Evolutionary conservation across 2,329 filamentous ascomycete species (phyloP), one percentile per base, ranked within the genome.

Genomic region (Fusarium oligoseptatum): DNA sequence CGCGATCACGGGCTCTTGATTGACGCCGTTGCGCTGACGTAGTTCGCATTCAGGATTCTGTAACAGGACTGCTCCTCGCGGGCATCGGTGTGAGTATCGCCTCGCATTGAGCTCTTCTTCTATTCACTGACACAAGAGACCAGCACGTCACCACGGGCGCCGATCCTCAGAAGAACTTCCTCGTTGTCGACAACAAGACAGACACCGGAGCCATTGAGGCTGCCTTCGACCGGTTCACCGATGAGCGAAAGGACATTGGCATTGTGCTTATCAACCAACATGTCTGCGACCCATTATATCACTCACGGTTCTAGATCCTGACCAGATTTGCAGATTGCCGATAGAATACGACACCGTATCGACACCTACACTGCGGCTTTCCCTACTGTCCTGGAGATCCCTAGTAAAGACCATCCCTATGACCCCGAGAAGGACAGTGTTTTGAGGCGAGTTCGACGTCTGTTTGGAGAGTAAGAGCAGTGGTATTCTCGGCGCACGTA

Each of bases 341-440:
- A 99, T 82, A 92, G 91, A 82, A 99, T 99, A 89, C 91, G 97
- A 83, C 90, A 96, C 82, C 92, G 92, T 71, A 93, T 99, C 77
- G 97, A 99, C 84, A 92, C 91, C 41, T 98, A 97, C 85, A 96
- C 95, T 22, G 94, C 96, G 60, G 95, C 97, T 6, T 99, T 99
- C 85, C 97, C 97, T n/a, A 93, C 95, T 24, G 90, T 99, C 64
- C 91, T 99, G 67, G 97, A 99, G 84, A 98, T 99, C 71, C 97
- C 97, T 27, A 97, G 95, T 86, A 99, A 99, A 88, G 97, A 99
- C 83, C 97, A 99, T 83, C 97, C 97, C 3, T 99, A 99, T 82
- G 96, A 99, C 80, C 97, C 97, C 0, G 97, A 99, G 85, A 99
- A 99, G 88, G 97, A 99, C 84, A 98, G 96, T 81, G 96, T 99